A percentile compares a stretch with the other conserved stretches of the same genome.
Evolutionary conservation across 768 basidiomycete species (phyloP).

Genomic region (Steccherinum ochraceum): DNA sequence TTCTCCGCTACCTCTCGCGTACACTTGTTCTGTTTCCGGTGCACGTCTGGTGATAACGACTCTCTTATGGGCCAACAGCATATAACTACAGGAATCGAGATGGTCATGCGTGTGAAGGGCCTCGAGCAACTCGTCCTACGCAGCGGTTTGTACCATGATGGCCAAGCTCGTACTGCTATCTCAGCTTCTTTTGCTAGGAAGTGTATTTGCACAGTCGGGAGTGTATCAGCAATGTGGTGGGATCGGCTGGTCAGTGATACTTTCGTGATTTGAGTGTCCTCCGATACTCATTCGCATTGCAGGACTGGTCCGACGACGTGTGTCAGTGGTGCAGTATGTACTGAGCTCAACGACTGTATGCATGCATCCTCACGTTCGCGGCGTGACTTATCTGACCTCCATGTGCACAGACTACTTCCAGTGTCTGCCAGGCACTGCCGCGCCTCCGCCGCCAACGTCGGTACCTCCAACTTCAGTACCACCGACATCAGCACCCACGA

Average conservation of each 20-base stretch:
- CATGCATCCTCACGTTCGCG: too few species aligned
- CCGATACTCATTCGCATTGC: not conserved
- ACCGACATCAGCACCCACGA: conserved; percentile 2
- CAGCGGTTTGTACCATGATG: not conserved
- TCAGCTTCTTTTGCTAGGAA: conserved; percentile 15
- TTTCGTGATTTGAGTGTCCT: not conserved
- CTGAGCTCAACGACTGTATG: conserved; percentile 38
- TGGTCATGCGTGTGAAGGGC: too few species aligned
- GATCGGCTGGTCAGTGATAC: conserved; percentile 35
- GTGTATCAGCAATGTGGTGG: conserved; percentile 46
- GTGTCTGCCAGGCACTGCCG: conserved; percentile 36
- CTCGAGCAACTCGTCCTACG: too few species aligned
- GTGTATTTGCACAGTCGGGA: conserved; percentile 31
- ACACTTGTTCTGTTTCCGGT: too few species aligned
- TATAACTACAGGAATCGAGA: too few species aligned
- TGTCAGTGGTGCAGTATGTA: conserved; percentile 38
- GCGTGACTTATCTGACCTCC: too few species aligned
- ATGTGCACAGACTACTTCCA: conserved; percentile 47
- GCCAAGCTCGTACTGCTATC: not conserved
- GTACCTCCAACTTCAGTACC: conserved; percentile 14
- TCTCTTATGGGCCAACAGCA: too few species aligned
- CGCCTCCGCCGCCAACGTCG: conserved; percentile 17
- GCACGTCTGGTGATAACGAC: too few species aligned
- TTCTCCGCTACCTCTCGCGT: conserved; percentile 12
- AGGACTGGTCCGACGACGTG: conserved; percentile 48